These are phyloP conservation scores for Coleophoma eucalyptorum DNA, from an alignment of 2,329 filamentous ascomycete genomes.

Conservation along the genomic window DNA sequence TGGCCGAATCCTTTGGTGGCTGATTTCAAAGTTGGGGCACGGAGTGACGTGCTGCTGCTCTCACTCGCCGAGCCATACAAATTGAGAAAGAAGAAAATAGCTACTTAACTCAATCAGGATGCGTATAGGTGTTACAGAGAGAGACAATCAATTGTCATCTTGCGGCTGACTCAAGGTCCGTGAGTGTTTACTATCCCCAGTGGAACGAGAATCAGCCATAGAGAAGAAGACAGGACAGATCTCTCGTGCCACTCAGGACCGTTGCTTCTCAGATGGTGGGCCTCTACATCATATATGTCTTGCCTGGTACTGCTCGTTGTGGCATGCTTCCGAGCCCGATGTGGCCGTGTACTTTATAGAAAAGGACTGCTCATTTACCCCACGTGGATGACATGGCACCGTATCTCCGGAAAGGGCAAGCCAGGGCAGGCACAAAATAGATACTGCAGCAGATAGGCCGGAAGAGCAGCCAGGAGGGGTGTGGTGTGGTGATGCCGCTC, in stretches of 20 bases:
- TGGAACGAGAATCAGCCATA: conserved; percentile 5
- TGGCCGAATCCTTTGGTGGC: too few species aligned
- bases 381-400: too few species aligned
- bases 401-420: too few species aligned
- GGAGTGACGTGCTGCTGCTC: conserved; percentile 4
- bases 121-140: conserved; percentile 18
- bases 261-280: conserved; percentile 5
- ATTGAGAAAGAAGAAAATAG: conserved; percentile 7
- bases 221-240: too few species aligned
- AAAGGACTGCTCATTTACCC: too few species aligned
- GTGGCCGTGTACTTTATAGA: too few species aligned
- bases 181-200: neutral
- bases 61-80: conserved; percentile 4
- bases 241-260: neutral
- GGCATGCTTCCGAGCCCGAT: too few species aligned
- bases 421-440: too few species aligned
- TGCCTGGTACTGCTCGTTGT: too few species aligned
- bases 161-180: conserved; percentile 8
- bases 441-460: too few species aligned
- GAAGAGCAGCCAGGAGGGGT: too few species aligned
- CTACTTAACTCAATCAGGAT: neutral
- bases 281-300: conserved; percentile 12
- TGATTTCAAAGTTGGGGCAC: too few species aligned
- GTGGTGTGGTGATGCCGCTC: conserved; percentile 9
- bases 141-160: conserved; percentile 5